These are phyloP conservation scores for Pisolithus marmoratus DNA, from an alignment of 768 basidiomycete species.

Conservation along the genomic window DNA sequence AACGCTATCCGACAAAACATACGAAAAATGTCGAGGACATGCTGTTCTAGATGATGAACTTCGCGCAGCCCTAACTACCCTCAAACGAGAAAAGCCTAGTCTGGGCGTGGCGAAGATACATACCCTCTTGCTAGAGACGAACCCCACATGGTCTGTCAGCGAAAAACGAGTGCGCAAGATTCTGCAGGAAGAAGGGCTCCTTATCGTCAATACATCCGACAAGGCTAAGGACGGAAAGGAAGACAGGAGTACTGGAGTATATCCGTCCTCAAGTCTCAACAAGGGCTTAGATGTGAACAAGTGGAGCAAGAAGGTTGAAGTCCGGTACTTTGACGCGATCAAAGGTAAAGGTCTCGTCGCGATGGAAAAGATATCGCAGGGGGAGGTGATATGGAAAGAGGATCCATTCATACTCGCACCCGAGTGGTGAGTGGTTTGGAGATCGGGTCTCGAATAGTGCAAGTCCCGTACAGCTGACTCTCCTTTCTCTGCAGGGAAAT, in stretches of 20 bases:
- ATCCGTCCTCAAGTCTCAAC: conserved; percentile 62
- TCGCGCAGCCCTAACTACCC: conserved; percentile 42
- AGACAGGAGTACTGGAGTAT: conserved; percentile 21
- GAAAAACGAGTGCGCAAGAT: conserved; percentile 78
- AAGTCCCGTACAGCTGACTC: neutral
- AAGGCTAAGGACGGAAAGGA: neutral
- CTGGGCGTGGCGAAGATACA: conserved; percentile 74
- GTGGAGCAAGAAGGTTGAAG: conserved; percentile 61
- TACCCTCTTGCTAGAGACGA: conserved; percentile 46
- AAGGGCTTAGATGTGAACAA: conserved; percentile 53
- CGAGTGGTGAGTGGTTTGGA: conserved; percentile 53
- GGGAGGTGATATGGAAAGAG: conserved; percentile 80
- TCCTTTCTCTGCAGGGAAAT: conserved; percentile 52
- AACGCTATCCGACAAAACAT: neutral
- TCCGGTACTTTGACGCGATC: conserved; percentile 57
- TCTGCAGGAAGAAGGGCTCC: conserved; percentile 53
- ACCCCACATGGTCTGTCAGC: conserved; percentile 73
- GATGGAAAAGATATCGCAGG: conserved; percentile 55
- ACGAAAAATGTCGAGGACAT: neutral
- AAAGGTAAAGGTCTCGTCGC: conserved; percentile 87
- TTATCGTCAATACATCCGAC: conserved; percentile 15
- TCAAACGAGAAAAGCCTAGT: conserved; percentile 53
- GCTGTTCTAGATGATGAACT: conserved; percentile 52
- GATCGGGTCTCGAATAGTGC: neutral
- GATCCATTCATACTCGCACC: conserved; percentile 77